Evolutionary conservation across 768 basidiomycete genomes (phyloP), one percentile per base, ranked within the genome.

Genomic region (Lentinula guzmanii): DNA sequence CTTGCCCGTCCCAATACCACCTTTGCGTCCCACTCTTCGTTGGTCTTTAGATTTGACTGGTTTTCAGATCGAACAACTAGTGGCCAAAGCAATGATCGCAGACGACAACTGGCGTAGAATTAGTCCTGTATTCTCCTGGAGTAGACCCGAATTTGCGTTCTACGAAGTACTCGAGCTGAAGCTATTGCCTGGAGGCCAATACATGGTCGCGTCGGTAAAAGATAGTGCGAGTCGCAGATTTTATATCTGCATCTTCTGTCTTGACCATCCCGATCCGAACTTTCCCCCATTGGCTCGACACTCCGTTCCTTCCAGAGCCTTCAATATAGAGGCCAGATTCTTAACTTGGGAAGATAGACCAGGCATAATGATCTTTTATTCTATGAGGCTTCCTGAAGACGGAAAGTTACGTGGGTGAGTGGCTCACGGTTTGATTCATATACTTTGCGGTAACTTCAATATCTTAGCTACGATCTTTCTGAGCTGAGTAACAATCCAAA

Each of bases 161-260:
- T 77, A 71, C 69, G 73, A 72, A 64, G 78, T 77, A 63, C 76
- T 75, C 68, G 85, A 73, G 46, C 81, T 90, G 77, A 78, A 75
- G 43, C 69, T 87, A 33, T 76, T 89, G 8, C 84, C 87, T 6
- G 88, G 87, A 1, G 87, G 88, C 18, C 86, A 84, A 65, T 86
- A 86, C 64, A 79, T 89, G 64, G 72, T 88, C 39, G 84, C 85
- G 0, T 88, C 86, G 9, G 80, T 82, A 4, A 76, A 74, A 64
- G 81, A 85, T 66, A 64, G 66, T 3, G 69, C 70, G 11, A 75
- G 73, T 57, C 74, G 72, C 37, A 76, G 76, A 41, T 86, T 81
- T 67, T 81, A 77, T 48, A 68, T 90, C 33, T 70, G 77, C 11
- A 70, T 89, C 1, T 88, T 79, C 63, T 75, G 76, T 18, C 72